A percentile compares a stretch with the other conserved stretches of the same genome.
These are phyloP conservation scores for Paramyrothecium sp. DNA, from an alignment of 2,329 filamentous ascomycete species.

Conservation along the genomic window DNA sequence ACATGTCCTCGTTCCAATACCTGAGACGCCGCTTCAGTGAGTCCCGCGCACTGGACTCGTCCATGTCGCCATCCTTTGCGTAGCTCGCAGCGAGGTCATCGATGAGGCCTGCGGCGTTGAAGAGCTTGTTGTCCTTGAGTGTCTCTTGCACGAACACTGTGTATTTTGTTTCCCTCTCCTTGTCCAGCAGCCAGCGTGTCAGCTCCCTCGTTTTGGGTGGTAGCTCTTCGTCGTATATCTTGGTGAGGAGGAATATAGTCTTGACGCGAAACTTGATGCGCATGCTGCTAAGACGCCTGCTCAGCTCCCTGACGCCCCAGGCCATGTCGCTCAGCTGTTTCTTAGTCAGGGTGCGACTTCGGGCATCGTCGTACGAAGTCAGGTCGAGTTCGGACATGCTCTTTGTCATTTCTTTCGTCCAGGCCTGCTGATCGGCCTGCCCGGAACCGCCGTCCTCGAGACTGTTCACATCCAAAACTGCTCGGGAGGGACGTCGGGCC, in stretches of 20 bases:
- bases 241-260: slow-evolving; percentile 85
- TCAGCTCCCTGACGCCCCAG: slow-evolving; percentile 88
- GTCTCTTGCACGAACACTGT: slow-evolving; percentile 82
- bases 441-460: slow-evolving; percentile 43
- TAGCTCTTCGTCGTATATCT: slow-evolving; percentile 82
- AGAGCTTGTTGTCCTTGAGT: slow-evolving; percentile 67
- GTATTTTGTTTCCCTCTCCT: slow-evolving; percentile 65
- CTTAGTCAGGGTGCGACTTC: slow-evolving; percentile 83
- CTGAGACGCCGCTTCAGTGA: slow-evolving; percentile 56
- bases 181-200: slow-evolving; percentile 75
- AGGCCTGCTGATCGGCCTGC: slow-evolving; percentile 56
- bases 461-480: slow-evolving; percentile 36
- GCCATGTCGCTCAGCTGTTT: slow-evolving; percentile 96
- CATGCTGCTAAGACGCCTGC: slow-evolving; percentile 80
- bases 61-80: slow-evolving; percentile 29
- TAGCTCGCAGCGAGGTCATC: slow-evolving; percentile 54
- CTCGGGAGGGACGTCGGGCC: slow-evolving; percentile 18
- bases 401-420: slow-evolving; percentile 48
- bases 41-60: slow-evolving; percentile 29
- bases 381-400: slow-evolving; percentile 40
- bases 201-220: slow-evolving; percentile 76
- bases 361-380: slow-evolving; percentile 33
- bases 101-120: slow-evolving; percentile 70
- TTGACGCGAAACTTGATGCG: slow-evolving; percentile 78
- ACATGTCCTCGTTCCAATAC: slow-evolving; percentile 83